These are phyloP conservation scores for Candida broadrunensis DNA, from an alignment of 805 yeast species.

Conservation along the genomic window DNA sequence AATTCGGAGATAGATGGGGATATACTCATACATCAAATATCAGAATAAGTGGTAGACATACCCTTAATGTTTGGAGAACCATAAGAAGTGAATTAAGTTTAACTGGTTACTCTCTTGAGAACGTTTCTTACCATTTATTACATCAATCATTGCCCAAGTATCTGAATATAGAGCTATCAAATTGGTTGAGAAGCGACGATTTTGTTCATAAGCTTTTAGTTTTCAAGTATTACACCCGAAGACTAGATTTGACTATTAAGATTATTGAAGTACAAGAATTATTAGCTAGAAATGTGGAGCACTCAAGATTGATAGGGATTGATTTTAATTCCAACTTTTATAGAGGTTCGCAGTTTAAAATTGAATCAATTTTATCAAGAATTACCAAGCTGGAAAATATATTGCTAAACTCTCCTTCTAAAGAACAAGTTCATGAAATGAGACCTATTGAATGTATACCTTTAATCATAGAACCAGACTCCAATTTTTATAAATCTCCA, in stretches of 20 bases:
- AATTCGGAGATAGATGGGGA: slow-evolving; percentile 74
- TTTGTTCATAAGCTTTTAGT: slow-evolving; percentile 21
- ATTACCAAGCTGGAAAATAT: slow-evolving; percentile 74
- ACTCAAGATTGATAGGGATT: slow-evolving; percentile 81
- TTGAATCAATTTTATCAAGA: slow-evolving; percentile 78
- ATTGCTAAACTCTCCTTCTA: slow-evolving; percentile 74
- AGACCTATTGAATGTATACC: slow-evolving; percentile 86
- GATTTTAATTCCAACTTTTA: slow-evolving; percentile 86
- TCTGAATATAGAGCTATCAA: slow-evolving; percentile 45
- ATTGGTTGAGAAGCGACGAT: slow-evolving; percentile 20
- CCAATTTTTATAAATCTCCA: slow-evolving; percentile 84
- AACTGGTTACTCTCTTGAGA: slow-evolving; percentile 71
- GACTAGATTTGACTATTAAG: slow-evolving; percentile 42
- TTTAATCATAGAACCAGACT: slow-evolving; percentile 86
- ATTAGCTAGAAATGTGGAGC: slow-evolving; percentile 70
- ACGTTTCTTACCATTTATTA: slow-evolving; percentile 63
- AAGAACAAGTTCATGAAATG: slow-evolving; percentile 77
- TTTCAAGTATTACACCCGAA: slow-evolving; percentile 44
- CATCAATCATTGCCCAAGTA: slow-evolving; percentile 69
- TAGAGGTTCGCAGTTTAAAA: slow-evolving; percentile 92
- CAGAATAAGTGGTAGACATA: slow-evolving; percentile 73
- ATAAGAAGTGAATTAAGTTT: slow-evolving; percentile 62
- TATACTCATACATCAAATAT: slow-evolving; percentile 72
- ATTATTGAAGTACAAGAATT: slow-evolving; percentile 63
- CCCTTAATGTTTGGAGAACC: slow-evolving; percentile 81